Conservation (phyloP, 1,284 basidiomycete species). For the Pisolithus thermaeus region DNA sequence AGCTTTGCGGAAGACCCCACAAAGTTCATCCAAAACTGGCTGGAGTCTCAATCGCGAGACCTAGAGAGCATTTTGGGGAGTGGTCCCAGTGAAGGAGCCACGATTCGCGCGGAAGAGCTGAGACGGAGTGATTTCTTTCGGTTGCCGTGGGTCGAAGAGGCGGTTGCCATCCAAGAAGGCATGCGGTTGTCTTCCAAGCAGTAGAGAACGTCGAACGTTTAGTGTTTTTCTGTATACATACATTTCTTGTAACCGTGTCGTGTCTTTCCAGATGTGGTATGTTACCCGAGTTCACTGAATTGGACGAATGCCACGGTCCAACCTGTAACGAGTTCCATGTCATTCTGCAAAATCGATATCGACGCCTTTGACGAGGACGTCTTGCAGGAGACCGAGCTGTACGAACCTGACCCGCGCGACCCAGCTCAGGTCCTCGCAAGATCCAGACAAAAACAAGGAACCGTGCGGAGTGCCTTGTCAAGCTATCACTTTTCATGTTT, state of each 20-base stretch:
- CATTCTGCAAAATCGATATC: slow-evolving; percentile 92
- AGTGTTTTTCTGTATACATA: slow-evolving; percentile 1
- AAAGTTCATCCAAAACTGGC: slow-evolving; percentile 83
- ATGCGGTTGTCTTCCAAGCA: slow-evolving; percentile 43
- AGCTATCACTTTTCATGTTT: too few relatives aligned
- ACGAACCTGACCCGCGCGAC: slow-evolving; percentile 80
- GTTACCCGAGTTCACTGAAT: too few relatives aligned
- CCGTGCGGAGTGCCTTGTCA: slow-evolving; percentile 51
- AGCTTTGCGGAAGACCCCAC: slow-evolving; percentile 79
- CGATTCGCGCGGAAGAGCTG: slow-evolving; percentile 81
- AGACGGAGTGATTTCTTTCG: slow-evolving; percentile 85
- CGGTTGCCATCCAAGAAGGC: slow-evolving; percentile 53
- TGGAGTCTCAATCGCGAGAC: slow-evolving; percentile 88
- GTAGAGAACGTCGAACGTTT: slow-evolving; percentile 4
- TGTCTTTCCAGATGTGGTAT: slow-evolving; percentile 5
- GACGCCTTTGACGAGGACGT: slow-evolving; percentile 93
- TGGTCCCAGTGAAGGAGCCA: slow-evolving; percentile 76
- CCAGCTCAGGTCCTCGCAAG: slow-evolving; percentile 71
- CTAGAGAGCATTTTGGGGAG: slow-evolving; percentile 86
- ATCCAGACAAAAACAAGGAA: slow-evolving; percentile 66
- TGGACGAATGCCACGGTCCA: too few relatives aligned
- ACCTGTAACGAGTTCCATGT: slow-evolving; percentile 39
- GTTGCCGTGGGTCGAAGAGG: slow-evolving; percentile 83
- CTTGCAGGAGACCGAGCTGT: slow-evolving; percentile 79
- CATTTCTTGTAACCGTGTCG: neutral